Base-by-base conservation (phyloP, 108 stramenopile genomes). In the Schizochytrium sp. region DNA sequence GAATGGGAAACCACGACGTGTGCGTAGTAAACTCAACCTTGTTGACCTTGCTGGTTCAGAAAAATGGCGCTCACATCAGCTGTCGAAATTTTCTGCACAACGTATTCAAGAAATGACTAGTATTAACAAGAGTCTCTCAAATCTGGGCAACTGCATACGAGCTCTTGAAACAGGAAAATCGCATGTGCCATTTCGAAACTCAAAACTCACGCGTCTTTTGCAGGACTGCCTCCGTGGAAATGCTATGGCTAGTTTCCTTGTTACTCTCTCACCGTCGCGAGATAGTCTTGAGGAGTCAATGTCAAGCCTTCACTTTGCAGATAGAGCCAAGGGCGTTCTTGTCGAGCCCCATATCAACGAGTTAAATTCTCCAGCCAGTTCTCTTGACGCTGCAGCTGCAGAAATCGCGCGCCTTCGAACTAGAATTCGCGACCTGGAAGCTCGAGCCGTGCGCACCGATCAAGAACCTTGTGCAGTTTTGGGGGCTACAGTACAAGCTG, bases 181-280 rank as follows among this genome's bases (percentile, higher is more conserved):
- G 64, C 92, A 92, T 55, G 76, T 94, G 17, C 94, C 93, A 2
- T 94, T 93, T 87, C 92, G 94, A 38, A 92, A 94, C 89, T 92
- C 92, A 3, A 94, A 94, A 89, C 93, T 94, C 55, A 94, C 94
- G n/a, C 91, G 93, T 17, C 91, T 94, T 40, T 76, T 94, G 59
- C 92, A 94, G 89, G 92, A 94, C 28, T 93, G 92, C 1, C 93
- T 94, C 0, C 92, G 93, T 3, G 94, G 94, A 40, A 94, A 94
- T 90, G 57, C 93, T 7, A 61, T 90, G 69, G 93, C 93, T n/a
- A 89, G 56, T 41, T 61, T 94, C 2, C 61, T 94, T 53, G 89
- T 91, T 46, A 92, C 92, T 50, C 88, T 94, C 44, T 64, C 91
- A 42, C 93, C 94, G 8, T 55, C 91, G 15, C 40, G 53, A 42